Evolutionary conservation across 495 filamentous ascomycete genomes (phyloP), one percentile per base, ranked within the genome.

Genomic region (Podospora pseudoanserina): DNA sequence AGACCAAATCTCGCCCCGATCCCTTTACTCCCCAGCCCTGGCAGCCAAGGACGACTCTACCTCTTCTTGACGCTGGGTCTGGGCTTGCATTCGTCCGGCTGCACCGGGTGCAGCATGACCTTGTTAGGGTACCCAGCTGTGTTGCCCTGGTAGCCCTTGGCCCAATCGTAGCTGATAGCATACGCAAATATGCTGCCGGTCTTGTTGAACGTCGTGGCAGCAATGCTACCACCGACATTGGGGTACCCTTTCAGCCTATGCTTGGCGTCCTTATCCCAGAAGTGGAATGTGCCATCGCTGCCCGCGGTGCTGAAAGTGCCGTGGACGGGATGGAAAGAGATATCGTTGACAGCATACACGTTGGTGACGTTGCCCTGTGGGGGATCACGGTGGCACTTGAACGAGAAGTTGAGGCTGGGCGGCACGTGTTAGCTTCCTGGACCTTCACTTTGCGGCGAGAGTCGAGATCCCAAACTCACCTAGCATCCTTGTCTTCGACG

Each of bases 151-250:
- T 90, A 94, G 7, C 94, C 94, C 79, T 94, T 95, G 79, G 91
- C 94, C 94, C 94, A 98, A 81, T 98, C 94, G 75, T 98, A 97
- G 77, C 91, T 92, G 26, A 96, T 86, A 55, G 93, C 91, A 75
- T 97, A 97, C 32, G 94, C 93, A 75, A 96, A 97, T 74, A 97
- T 92, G 73, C 79, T 87, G 63, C 94, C 94, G 55, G 80, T 87
- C 71, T 87, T 85, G 78, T 92, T 94, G 85, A 97, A 98, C 18
- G 84, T 88, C 16, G 91, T 96, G 56, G 88, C 85, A 13, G 90
- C 87, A 77, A 98, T 96, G 61, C 90, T 89, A 28, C 91, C 92
- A 23, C 92, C 91, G 20, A 95, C 91, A 53, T 90, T 85, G n/a
- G 93, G 93, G 74, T 96, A 97, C 18, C 91, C 91, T 80, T 95